Evolutionary conservation across 148 eudicot genomes (phyloP), one percentile per base, ranked within the genome.

Genomic region (Chenopodium album): DNA sequence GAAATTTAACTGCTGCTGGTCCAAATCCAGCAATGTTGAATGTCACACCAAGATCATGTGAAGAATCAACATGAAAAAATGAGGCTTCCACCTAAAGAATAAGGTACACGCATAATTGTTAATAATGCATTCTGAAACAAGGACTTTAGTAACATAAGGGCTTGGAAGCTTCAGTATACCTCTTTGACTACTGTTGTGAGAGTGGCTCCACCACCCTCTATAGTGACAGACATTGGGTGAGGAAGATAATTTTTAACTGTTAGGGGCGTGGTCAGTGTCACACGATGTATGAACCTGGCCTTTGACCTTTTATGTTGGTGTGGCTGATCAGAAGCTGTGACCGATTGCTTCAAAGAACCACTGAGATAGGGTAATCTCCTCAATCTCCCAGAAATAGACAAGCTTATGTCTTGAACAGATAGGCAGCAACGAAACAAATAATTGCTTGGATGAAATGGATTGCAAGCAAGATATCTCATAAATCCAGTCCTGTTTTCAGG

Each of bases 371-470:
- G 64, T 44, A 82, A 78, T 52, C 84, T 81, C 76, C 79, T 86
- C 70, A 71, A 79, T 66, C 83, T 85, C 74, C 86, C 87, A 79
- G 85, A 78, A 28, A 88, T 84, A 85, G 98, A 91, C 71, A 94
- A 87, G 85, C 87, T 87, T 79, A 87, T 84, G 75, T 91, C 87
- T 75, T 90, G 91, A 75, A 94, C 94, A 54, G 95, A 89, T 84
- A 94, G 84, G 89, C 97, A 94, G 77, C 98, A 97, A 67, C 99
- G 99, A 80, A 94, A 97, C 22, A 94, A 93, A 78, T 94, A 89
- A 84, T 90, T 97, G 82, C 90, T 97, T 26, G 93, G 98, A 86
- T 88, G 92, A 81, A 97, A 89, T 66, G 99, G 98, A 92, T 94
- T 92, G 86, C 99, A 97, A 84, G 93, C 97, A 85, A 92, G 92